phyloP scores from a whole-genome alignment of 495 filamentous ascomycete species.

The Xylaria scruposa region DNA sequence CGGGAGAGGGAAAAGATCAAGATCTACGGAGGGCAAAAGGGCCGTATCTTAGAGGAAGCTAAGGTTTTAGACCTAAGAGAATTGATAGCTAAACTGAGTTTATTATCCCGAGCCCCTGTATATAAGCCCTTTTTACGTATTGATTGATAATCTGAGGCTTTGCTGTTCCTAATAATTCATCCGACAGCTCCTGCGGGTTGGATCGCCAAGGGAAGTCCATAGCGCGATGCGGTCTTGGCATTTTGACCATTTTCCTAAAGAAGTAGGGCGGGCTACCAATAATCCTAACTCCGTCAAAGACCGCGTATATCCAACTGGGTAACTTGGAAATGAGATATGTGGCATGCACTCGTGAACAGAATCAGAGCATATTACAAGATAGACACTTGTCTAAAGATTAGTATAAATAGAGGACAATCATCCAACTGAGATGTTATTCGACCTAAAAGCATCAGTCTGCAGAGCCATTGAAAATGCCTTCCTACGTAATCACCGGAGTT shows the following conservation, averaged over 20 bases:
- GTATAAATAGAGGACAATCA: not conserved
- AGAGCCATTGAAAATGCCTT: conserved; percentile 37
- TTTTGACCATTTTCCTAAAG: not conserved
- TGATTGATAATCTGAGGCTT: not conserved
- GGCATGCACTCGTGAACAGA: not conserved
- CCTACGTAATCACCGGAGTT: conserved; percentile 43
- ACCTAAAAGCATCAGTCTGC: not conserved
- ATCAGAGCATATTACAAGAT: not conserved
- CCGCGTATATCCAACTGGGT: not conserved
- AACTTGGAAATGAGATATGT: not conserved
- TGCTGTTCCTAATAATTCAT: not conserved
- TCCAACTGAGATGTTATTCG: not conserved
- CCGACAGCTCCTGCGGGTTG: not conserved
- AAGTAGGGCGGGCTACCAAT: not conserved
- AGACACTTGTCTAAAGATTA: not conserved
- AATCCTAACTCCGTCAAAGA: not conserved
- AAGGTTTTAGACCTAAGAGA: too few relatives aligned
- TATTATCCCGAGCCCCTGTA: too few relatives aligned
- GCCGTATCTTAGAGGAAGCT: too few relatives aligned
- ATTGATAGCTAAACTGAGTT: too few relatives aligned
- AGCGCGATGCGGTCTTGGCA: not conserved
- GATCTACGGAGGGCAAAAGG: too few relatives aligned
- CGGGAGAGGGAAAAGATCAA: too few relatives aligned
- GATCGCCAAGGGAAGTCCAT: not conserved
- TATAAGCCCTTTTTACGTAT: not conserved